Base-by-base conservation (phyloP, 257 asterid genomes). In the Solanum lignicaule region DNA sequence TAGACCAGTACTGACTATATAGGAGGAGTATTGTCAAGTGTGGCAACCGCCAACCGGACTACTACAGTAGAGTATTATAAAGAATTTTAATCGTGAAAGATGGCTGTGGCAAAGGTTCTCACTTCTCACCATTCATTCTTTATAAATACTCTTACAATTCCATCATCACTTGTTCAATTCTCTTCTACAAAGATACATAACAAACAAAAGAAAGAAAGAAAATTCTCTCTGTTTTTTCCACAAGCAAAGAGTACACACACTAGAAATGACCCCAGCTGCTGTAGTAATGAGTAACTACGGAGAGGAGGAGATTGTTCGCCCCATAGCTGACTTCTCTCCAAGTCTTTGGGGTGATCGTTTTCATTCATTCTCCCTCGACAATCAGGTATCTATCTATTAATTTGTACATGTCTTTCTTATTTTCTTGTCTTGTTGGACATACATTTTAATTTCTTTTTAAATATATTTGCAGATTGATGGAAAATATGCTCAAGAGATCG, bases 341-440 rank as follows among this genome's bases (percentile, higher is more conserved):
- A 88, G 92, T 69, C 39, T 91, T 29, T 91, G 92, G 90, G 90
- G 92, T 9, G 91, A 89, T 72, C 86, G 87, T 16, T 91, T 89
- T 76, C 86, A 86, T 84, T 21, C 36, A 0, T 84, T 72, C 58
- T 35, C 90, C n/a, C 29, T 55, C 39, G 85, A 89, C 25, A 9
- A 58, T 83, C 29, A 86, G 89, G 91, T 83, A 31, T 4, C 2
- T 11, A 7, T 18, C 11, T 25, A 66, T n/a, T n/a, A n/a, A n/a
- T 66, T 68, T 68, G 33, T 62, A 14, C 69, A 4, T 1, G 4
- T 62, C 31, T 23, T 62, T 10, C 12, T n/a, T n/a, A 46, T 62
- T n/a, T n/a, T 65, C 72, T 62, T 62, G 10, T 62, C 71, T n/a
- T 62, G 71, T n/a, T 65, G 72, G 32, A 27, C 73, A 11, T 25